Evolutionary conservation across 2,329 filamentous ascomycete species (phyloP).

Genomic region (Alternaria metachromatica): DNA sequence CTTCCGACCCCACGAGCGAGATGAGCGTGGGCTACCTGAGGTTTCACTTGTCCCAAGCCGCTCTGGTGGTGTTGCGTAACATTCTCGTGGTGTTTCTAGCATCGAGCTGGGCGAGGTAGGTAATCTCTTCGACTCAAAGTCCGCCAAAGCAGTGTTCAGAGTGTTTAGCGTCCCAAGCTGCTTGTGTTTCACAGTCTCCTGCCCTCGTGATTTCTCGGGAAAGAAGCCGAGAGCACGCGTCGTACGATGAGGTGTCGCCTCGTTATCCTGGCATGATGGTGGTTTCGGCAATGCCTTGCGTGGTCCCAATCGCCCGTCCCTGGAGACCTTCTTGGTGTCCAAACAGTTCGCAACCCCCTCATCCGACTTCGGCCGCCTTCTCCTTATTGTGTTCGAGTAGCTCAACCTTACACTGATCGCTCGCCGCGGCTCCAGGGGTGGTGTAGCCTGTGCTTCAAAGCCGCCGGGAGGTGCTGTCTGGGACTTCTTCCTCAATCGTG

Average conservation of each 20-base stretch:
- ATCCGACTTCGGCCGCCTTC: background rate
- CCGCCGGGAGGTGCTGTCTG: slow-evolving; percentile 29
- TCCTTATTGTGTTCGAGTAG: slow-evolving; percentile 2
- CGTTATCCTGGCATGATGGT: background rate
- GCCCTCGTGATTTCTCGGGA: slow-evolving; percentile 28
- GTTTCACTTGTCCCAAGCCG: slow-evolving; percentile 7
- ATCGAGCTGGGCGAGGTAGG: slow-evolving; percentile 38
- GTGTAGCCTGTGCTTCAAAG: slow-evolving; percentile 6
- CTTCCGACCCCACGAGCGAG: slow-evolving; percentile 9
- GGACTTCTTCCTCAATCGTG: slow-evolving; percentile 25
- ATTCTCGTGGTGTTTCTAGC: slow-evolving; percentile 37
- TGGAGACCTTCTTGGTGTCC: slow-evolving; percentile 1
- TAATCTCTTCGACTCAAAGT: slow-evolving; percentile 20
- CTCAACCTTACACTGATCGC: slow-evolving; percentile 34
- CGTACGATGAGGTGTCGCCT: background rate
- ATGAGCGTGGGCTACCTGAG: slow-evolving; percentile 13
- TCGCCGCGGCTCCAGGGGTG: slow-evolving; percentile 32
- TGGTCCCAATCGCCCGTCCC: slow-evolving; percentile 3
- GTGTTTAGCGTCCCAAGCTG: slow-evolving; percentile 31
- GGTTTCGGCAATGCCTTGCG: background rate
- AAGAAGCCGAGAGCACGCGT: slow-evolving; percentile 16
- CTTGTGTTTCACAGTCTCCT: slow-evolving; percentile 28
- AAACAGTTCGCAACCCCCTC: background rate
- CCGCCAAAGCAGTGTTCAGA: slow-evolving; percentile 32
- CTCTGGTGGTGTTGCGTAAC: slow-evolving; percentile 29